phyloP scores from a whole-genome alignment of 169 alveolate genomes.

The Cryptosporidium xiaoi region DNA sequence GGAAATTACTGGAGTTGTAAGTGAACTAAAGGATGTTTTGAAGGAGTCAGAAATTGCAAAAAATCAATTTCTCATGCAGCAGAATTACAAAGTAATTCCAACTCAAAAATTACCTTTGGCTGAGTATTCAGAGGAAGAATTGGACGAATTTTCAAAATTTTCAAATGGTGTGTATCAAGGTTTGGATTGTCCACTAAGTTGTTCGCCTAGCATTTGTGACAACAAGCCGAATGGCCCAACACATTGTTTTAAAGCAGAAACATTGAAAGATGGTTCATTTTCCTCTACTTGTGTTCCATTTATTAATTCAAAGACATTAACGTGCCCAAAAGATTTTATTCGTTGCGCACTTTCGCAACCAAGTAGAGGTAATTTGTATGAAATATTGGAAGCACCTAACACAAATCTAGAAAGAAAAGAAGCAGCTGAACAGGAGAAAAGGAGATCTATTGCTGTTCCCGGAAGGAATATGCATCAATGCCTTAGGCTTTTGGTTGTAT shows the following conservation, averaged over 20 bases:
- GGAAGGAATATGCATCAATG: conserved; percentile 75
- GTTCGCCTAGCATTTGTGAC: conserved; percentile 71
- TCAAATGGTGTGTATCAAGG: conserved; percentile 68
- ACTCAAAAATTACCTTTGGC: conserved; percentile 67
- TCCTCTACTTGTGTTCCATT: conserved; percentile 54
- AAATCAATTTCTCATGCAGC: conserved; percentile 31
- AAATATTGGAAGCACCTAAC: conserved; percentile 21
- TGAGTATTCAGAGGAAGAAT: conserved; percentile 54
- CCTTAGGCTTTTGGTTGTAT: conserved; percentile 53
- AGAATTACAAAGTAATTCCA: conserved; percentile 64
- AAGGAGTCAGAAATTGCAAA: conserved; percentile 43
- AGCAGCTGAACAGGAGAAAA: not conserved
- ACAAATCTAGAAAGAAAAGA: not conserved
- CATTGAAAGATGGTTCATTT: conserved; percentile 58
- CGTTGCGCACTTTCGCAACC: conserved; percentile 71
- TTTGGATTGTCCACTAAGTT: conserved; percentile 63
- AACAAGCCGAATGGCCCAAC: conserved; percentile 48
- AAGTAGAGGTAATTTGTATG: conserved; percentile 71
- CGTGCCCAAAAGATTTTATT: conserved; percentile 61
- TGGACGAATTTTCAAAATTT: conserved; percentile 48
- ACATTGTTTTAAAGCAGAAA: conserved; percentile 66
- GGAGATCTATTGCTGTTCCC: conserved; percentile 58
- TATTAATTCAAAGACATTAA: conserved; percentile 30
- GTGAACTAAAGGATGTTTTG: conserved; percentile 34
- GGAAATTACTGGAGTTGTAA: conserved; percentile 39